Conservation (phyloP, 2,329 filamentous ascomycete genomes). For the Ceratocystis harringtonii region DNA sequence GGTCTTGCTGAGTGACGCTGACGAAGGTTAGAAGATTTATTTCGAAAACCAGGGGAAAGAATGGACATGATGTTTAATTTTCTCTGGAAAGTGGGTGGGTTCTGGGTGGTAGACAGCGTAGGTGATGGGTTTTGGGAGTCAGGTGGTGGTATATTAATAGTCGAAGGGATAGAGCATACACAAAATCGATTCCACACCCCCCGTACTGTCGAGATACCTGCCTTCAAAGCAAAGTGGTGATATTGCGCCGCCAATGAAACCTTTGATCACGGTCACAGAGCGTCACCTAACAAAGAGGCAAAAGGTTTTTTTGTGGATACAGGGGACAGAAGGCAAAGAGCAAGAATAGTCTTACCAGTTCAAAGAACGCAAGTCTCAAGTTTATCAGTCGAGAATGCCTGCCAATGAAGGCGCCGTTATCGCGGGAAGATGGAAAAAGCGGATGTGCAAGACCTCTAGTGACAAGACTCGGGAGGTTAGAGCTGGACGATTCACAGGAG, state of each 20-base stretch:
- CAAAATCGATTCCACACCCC: neutral
- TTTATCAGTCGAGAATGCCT: neutral
- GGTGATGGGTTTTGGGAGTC: neutral
- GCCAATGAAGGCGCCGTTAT: slow-evolving; percentile 3
- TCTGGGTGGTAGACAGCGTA: neutral
- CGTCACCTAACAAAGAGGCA: neutral
- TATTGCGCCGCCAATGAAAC: neutral
- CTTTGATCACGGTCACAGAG: neutral
- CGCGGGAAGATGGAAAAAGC: neutral
- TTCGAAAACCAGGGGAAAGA: neutral
- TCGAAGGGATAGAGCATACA: neutral
- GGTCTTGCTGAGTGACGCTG: neutral
- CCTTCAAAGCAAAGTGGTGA: neutral
- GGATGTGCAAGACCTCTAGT: neutral
- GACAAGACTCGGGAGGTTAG: slow-evolving; percentile 13
- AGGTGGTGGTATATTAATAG: neutral
- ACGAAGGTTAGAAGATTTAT: slow-evolving; percentile 1
- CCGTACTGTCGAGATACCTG: neutral
- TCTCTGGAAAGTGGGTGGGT: neutral
- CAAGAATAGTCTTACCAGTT: slow-evolving; percentile 1
- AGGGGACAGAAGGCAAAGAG: neutral
- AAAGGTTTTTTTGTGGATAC: neutral
- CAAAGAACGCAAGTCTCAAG: neutral
- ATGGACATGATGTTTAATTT: neutral
- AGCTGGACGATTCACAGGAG: slow-evolving; percentile 14